Evolutionary conservation across 1,284 basidiomycete species (phyloP).

Genomic region (Cystobasidiaceae sp.): DNA sequence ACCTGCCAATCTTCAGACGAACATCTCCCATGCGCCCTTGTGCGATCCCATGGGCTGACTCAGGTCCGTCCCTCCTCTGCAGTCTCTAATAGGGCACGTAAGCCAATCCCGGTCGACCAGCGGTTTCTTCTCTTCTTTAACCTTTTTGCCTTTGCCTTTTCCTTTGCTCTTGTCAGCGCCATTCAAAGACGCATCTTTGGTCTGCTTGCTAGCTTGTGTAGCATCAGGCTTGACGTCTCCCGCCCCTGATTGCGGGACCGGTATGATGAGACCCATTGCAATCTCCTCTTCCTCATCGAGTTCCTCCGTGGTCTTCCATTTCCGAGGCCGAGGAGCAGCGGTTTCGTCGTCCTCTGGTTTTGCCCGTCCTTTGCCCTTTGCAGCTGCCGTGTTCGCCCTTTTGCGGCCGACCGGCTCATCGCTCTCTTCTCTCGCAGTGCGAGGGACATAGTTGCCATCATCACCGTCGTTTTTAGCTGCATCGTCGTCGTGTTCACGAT

Average conservation of each 20-base stretch:
- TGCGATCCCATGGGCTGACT: conserved; percentile 3
- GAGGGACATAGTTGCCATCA: neutral
- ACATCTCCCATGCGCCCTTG: conserved; percentile 29
- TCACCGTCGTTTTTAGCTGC: neutral
- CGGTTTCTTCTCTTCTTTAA: neutral
- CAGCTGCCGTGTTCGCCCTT: neutral
- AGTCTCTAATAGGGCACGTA: conserved; percentile 9
- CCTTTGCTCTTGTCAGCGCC: neutral
- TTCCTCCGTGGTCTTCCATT: neutral
- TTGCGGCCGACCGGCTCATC: neutral
- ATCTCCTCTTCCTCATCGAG: neutral
- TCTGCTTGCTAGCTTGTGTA: neutral
- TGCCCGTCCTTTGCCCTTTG: conserved; percentile 10
- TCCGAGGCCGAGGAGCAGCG: neutral
- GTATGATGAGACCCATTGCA: neutral
- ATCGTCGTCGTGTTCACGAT: neutral
- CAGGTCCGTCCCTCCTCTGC: conserved; percentile 19
- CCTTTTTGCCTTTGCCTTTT: neutral
- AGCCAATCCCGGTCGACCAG: conserved; percentile 18
- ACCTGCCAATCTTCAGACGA: too few species aligned
- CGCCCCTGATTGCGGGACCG: neutral
- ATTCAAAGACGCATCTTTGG: neutral
- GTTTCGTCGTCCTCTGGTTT: neutral
- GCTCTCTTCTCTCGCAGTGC: neutral
- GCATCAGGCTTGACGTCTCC: neutral